Conservation (phyloP, 2,329 filamentous ascomycete genomes). For the Daldinia eschscholtzii region DNA sequence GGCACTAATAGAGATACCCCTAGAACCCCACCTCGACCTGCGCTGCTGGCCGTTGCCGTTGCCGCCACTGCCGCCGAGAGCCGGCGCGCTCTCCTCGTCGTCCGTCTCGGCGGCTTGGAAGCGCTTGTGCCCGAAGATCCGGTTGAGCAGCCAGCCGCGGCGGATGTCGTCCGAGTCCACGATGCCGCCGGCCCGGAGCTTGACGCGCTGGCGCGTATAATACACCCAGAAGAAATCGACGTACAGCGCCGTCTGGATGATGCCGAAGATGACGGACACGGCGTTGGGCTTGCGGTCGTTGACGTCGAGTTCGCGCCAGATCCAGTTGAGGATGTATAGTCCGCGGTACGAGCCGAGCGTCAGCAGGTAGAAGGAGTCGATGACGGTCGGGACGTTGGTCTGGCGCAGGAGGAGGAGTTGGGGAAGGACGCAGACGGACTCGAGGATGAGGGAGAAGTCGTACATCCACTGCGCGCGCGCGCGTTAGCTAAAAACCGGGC, state of each 20-base stretch:
- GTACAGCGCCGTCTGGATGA: constrained; percentile 91
- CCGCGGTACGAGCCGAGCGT: constrained; percentile 88
- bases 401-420: constrained; percentile 92
- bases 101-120: constrained; percentile 64
- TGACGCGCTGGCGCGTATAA: constrained; percentile 91
- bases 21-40: constrained; percentile 71
- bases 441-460: constrained; percentile 91
- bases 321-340: constrained; percentile 94
- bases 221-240: constrained; percentile 98
- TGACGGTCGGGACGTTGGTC: constrained; percentile 94
- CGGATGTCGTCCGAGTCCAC: constrained; percentile 91
- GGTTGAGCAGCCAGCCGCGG: constrained; percentile 84
- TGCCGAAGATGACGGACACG: constrained; percentile 84
- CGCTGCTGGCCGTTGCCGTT: constrained; percentile 47
- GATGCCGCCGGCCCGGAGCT: constrained; percentile 87
- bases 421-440: constrained; percentile 89
- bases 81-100: constrained; percentile 71
- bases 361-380: constrained; percentile 95
- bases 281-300: constrained; percentile 72
- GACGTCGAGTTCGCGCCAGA: constrained; percentile 74
- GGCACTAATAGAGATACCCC: constrained; percentile 75
- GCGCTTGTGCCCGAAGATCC: constrained; percentile 75
- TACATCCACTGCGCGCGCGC: constrained; percentile 75
- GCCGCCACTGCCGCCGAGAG: constrained; percentile 55
- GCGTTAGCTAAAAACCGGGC: constrained; percentile 35